Evolutionary conservation across 2,329 filamentous ascomycete genomes (phyloP), one percentile per base, ranked within the genome.

Genomic region (Microdochium bolleyi): DNA sequence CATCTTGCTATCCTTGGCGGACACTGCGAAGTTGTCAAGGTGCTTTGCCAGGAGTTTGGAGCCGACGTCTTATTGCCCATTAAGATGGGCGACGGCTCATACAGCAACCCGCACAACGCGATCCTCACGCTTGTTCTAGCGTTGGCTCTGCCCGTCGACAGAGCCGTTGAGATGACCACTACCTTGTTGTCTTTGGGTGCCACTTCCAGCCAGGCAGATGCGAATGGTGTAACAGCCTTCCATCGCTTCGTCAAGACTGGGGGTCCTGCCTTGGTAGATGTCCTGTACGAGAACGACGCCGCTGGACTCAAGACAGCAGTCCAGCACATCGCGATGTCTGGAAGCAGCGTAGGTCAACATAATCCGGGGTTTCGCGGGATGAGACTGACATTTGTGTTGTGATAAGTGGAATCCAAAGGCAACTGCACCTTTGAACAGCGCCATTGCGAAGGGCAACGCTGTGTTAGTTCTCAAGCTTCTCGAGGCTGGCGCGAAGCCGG

Each of bases 1-100:
- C 90, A 95, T 65, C 76, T 91, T 25, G 90, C 90, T 8, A 90
- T 95, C 55, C 66, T 88, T 1, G 80, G 82, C 55, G 89, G 88
- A 0, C 84, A 92, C 58, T 72, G 79, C 24, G 78, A 86, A 3
- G 79, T 84, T 11, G 87, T 92, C 14, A 80, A 84, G 53, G 67
- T 82, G 24, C 78, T 95, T 7, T 86, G 88, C 51, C 74, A 83
- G 48, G 73, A 85, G 56, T 94, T 89, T 61, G 90, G 88, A 8
- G 88, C 89, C 3, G 89, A 95, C 65, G 77, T 87, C 1, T 73
- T 92, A 16, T 72, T 90, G 22, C 89, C 89, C 0, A 75, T 94
- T 63, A 92, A 92, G 66, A 75, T 87, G 24, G 62, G 79, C 10
- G 67, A 76, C 53, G 66, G 70, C 1, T 62, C 71, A 53, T 61